phyloP scores from a whole-genome alignment of 257 asterid species.

The Solanum appendiculatum region DNA sequence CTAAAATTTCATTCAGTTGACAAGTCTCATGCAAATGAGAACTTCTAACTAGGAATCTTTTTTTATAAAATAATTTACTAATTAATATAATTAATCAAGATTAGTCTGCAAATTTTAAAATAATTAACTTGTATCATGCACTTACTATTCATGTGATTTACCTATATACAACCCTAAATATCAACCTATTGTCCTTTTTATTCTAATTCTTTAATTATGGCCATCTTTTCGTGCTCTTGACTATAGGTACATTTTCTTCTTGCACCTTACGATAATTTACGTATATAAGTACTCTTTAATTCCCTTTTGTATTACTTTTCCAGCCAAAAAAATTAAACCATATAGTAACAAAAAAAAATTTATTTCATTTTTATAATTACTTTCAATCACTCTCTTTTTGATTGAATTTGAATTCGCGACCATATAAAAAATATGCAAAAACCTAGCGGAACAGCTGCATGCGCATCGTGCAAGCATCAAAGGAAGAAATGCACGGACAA shows the following conservation, averaged over 20 bases:
- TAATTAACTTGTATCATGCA: background rate
- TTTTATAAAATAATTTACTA: background rate
- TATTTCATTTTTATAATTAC: background rate
- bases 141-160: slow-evolving; percentile 28
- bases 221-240: slow-evolving; percentile 38
- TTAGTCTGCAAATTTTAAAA: background rate
- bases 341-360: background rate
- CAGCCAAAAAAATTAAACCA: background rate
- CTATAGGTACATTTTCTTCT: slow-evolving; percentile 26
- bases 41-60: background rate
- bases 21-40: background rate
- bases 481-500: slow-evolving; percentile 72
- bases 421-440: background rate
- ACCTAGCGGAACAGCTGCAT: slow-evolving; percentile 30
- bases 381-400: background rate
- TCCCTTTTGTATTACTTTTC: background rate
- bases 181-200: background rate
- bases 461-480: slow-evolving; percentile 98
- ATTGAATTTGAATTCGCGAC: background rate
- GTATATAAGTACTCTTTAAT: slow-evolving; percentile 15
- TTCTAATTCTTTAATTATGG: slow-evolving; percentile 1
- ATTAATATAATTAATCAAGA: background rate
- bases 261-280: background rate
- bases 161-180: slow-evolving; percentile 15
- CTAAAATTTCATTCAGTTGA: background rate